Evolutionary conservation across 192 early-diverging fungal species (phyloP).

Genomic region (Glomus cerebriforme): DNA sequence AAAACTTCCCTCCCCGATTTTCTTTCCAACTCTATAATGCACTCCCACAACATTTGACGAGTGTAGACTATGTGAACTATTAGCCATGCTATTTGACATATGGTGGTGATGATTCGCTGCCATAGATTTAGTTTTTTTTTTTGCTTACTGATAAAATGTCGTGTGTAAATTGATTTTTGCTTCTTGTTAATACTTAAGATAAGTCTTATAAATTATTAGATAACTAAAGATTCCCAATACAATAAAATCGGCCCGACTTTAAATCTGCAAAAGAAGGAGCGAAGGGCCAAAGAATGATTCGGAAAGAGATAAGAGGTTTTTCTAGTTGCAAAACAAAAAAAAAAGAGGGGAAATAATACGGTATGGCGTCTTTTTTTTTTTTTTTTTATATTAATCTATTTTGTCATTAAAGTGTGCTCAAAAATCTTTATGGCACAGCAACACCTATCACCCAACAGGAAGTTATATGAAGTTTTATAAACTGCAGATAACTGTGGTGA

Average conservation of each 20-base stretch:
- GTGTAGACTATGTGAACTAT: conserved; percentile 41
- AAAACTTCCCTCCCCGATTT: conserved; percentile 98
- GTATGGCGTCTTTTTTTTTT: background rate
- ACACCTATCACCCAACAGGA: background rate
- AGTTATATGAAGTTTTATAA: too few species aligned
- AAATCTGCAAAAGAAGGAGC: background rate
- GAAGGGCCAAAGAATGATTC: background rate
- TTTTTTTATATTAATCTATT: background rate
- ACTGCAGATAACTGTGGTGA: too few species aligned
- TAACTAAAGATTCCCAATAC: background rate
- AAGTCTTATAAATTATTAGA: background rate
- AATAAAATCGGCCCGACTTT: background rate
- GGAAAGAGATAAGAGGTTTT: background rate
- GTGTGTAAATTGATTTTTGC: background rate
- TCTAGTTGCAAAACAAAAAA: background rate
- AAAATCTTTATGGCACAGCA: background rate
- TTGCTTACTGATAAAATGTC: background rate
- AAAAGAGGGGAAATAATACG: background rate
- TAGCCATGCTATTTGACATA: conserved; percentile 29
- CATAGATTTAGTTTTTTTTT: background rate
- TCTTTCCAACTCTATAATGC: conserved; percentile 93
- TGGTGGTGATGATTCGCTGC: conserved; percentile 31
- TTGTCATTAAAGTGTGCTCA: background rate
- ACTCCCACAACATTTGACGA: conserved; percentile 90
- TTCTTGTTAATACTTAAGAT: background rate